Conservation (phyloP, 331 rosid species). For the Cucumis variabilis region DNA sequence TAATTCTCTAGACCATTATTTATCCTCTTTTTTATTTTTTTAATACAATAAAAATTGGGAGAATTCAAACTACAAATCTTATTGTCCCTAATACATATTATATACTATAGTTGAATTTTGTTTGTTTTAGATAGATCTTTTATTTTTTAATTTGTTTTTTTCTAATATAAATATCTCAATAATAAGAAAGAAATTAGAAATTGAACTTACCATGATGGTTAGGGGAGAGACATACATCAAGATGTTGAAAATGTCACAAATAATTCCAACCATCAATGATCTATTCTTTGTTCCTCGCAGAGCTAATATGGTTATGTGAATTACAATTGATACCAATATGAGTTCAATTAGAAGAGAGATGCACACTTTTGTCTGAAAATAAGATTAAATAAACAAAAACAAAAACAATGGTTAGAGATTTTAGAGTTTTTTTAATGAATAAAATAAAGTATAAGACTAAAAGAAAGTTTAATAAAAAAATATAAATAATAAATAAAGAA, state of each 20-base stretch:
- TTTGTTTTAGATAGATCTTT: too few species aligned
- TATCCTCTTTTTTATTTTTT: too few species aligned
- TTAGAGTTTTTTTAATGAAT: background rate
- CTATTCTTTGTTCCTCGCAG: slow-evolving; percentile 37
- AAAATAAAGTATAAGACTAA: background rate
- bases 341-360: slow-evolving; percentile 39
- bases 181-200: background rate
- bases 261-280: slow-evolving; percentile 48
- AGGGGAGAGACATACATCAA: slow-evolving; percentile 68
- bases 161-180: too few species aligned
- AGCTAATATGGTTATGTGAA: slow-evolving; percentile 30
- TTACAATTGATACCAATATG: slow-evolving; percentile 37
- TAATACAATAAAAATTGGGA: background rate
- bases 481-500: too few species aligned
- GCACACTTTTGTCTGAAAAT: slow-evolving; percentile 55
- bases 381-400: background rate
- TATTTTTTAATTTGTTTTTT: too few species aligned
- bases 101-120: too few species aligned
- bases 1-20: background rate
- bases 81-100: too few species aligned
- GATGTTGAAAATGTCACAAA: slow-evolving; percentile 59
- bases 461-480: background rate
- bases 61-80: background rate
- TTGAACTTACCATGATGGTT: slow-evolving; percentile 68
- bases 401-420: background rate